Conservation (phyloP, 2,329 filamentous ascomycete species). For the Trichoderma sp. region DNA sequence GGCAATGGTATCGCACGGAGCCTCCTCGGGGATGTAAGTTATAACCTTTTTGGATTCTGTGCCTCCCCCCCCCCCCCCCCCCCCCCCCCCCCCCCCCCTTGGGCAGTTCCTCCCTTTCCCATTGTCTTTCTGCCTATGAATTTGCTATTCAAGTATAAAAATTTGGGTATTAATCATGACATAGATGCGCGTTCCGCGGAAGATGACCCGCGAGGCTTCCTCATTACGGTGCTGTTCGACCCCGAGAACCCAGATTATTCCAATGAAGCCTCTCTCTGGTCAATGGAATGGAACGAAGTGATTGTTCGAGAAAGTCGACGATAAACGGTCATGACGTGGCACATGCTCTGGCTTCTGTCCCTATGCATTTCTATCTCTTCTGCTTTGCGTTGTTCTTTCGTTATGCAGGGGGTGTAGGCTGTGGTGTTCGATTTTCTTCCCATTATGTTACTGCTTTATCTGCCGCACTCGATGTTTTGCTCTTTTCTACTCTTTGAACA, state of each 20-base stretch:
- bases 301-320: slow-evolving; percentile 26
- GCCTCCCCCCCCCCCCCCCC: too few relatives aligned
- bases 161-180: not conserved
- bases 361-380: not conserved
- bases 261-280: slow-evolving; percentile 24
- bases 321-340: not conserved
- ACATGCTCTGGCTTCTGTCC: not conserved
- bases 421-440: not conserved
- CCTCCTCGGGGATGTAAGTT: slow-evolving; percentile 30
- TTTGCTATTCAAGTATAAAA: not conserved
- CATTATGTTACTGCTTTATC: not conserved
- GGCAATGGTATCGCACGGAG: slow-evolving; percentile 25
- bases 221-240: slow-evolving; percentile 36
- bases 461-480: not conserved
- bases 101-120: too few relatives aligned
- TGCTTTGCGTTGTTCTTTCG: not conserved
- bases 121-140: too few relatives aligned
- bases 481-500: not conserved
- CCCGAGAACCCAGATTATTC: slow-evolving; percentile 30
- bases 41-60: not conserved
- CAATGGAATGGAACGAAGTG: slow-evolving; percentile 29
- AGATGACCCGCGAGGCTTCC: slow-evolving; percentile 32
- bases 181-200: not conserved
- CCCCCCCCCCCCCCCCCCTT: too few relatives aligned
- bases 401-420: not conserved